Base-by-base conservation (phyloP, 768 basidiomycete genomes). In the Leucocoprinus leucothites region DNA sequence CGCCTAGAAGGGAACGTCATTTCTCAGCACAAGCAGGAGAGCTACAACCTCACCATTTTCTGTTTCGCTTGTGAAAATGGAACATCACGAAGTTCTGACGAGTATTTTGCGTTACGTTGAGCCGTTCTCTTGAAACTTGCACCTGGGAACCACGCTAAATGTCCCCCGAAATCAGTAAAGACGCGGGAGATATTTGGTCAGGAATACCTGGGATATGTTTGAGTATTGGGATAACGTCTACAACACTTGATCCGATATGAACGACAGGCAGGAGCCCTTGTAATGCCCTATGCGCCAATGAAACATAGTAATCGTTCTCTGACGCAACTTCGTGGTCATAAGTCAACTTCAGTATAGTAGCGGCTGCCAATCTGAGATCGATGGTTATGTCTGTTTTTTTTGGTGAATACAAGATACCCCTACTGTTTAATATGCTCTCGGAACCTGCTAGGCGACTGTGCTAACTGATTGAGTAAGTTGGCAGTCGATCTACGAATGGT, bases 321-420 rank as follows among this genome's bases (percentile, higher is more conserved):
- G 68, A 59, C 53, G 68, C 55, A 9, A 73, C 66, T 14, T 70
- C 61, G 53, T 76, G 74, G 0, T 77, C 79, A 42, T 80, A 78
- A 0, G 67, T 62, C 6, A 75, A 61, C 31, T 67, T 69, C 48
- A 80, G 63, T 13, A 74, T 69, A 24, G 73, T 56, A 3, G 71
- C 63, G 14, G 66, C 68, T 2, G 69, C 62, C 51, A 65, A 60
- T 36, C 73, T 75, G 24, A 3, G 28, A 31, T 42, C 19, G 34
- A n/a, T 18, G 11, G 5, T 19, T 13, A n/a, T n/a, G 18, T 50
- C 25, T 21, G 26, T 13, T 9, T 22, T 11, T 18, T 26, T 16
- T 26, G 21, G 19, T 9, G 31, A 14, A 41, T 28, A 14, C 11
- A 26, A 47, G 40, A 47, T 18, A 4, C 65, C 61, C 31, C 59